Evolutionary conservation across 2,329 filamentous ascomycete genomes (phyloP).

Genomic region (Westerdykella aurantiaca): DNA sequence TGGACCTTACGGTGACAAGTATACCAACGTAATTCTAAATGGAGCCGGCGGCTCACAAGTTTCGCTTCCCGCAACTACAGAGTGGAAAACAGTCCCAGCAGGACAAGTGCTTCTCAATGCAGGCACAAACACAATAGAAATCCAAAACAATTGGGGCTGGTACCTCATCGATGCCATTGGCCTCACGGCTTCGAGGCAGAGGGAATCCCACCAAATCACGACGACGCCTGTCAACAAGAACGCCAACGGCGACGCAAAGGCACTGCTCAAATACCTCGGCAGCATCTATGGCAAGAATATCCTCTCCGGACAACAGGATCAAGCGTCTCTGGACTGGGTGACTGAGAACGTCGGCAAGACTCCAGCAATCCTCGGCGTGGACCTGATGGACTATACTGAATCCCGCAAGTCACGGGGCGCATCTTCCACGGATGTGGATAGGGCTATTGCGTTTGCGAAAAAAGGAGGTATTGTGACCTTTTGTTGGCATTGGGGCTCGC

Average conservation of each 20-base stretch:
- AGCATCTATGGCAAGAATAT: constrained; percentile 45
- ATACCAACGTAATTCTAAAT: constrained; percentile 42
- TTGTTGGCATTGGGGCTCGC: constrained; percentile 48
- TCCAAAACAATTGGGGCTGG: constrained; percentile 48
- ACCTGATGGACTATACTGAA: constrained; percentile 48
- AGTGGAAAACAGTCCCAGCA: constrained; percentile 38
- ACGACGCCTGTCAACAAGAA: constrained; percentile 37
- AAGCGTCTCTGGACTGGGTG: constrained; percentile 42
- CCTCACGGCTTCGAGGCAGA: constrained; percentile 32
- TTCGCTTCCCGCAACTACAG: constrained; percentile 35
- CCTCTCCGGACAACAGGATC: constrained; percentile 47
- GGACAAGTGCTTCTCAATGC: constrained; percentile 44
- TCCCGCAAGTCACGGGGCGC: constrained; percentile 42
- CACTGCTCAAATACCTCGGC: constrained; percentile 40
- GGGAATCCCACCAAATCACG: constrained; percentile 39
- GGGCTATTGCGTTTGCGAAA: constrained; percentile 42
- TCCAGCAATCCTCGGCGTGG: constrained; percentile 43
- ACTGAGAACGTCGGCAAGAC: constrained; percentile 43
- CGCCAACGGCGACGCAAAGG: constrained; percentile 35
- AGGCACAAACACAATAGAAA: constrained; percentile 43
- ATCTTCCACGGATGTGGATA: constrained; percentile 41
- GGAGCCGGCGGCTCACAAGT: constrained; percentile 40
- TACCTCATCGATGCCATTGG: constrained; percentile 43
- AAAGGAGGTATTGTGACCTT: constrained; percentile 46
- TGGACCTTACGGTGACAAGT: constrained; percentile 45